Conservation (phyloP, 208 protist genomes). For the Trypanosoma caninum region DNA sequence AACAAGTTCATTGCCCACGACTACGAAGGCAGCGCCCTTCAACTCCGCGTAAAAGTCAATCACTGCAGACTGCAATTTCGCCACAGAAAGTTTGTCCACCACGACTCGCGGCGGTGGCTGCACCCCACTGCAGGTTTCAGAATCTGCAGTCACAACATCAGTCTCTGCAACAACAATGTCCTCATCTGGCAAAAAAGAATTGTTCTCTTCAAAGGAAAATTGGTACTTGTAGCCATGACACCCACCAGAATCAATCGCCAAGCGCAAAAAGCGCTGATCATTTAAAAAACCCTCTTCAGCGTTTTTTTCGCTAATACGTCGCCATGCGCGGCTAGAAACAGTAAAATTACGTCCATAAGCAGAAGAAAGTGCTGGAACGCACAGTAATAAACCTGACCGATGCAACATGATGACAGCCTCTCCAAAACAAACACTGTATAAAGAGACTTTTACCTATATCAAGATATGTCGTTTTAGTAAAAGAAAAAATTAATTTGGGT, state of each 20-base stretch:
- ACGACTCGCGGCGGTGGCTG: slow-evolving; percentile 51
- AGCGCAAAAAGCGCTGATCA: slow-evolving; percentile 65
- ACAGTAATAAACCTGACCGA: slow-evolving; percentile 6
- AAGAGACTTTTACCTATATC: no score
- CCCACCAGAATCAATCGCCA: slow-evolving; percentile 84
- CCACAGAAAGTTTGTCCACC: slow-evolving; percentile 63
- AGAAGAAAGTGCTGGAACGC: slow-evolving; percentile 26
- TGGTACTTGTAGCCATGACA: slow-evolving; percentile 91
- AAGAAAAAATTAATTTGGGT: no score
- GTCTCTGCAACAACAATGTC: slow-evolving; percentile 63
- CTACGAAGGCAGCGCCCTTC: slow-evolving; percentile 86
- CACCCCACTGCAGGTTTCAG: slow-evolving; percentile 1
- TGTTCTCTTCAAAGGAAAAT: slow-evolving; percentile 69
- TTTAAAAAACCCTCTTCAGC: slow-evolving; percentile 69
- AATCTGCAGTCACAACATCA: slow-evolving; percentile 34
- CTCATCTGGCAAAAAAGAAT: slow-evolving; percentile 44
- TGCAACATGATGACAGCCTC: slow-evolving; percentile 16
- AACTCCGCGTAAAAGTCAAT: slow-evolving; percentile 89
- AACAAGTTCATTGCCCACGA: slow-evolving; percentile 86
- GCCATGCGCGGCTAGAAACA: slow-evolving; percentile 62
- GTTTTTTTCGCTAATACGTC: slow-evolving; percentile 74
- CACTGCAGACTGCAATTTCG: slow-evolving; percentile 68
- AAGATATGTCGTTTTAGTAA: no score
- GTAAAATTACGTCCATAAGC: slow-evolving; percentile 80
- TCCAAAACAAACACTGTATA: no score